These are phyloP conservation scores for Amborella trichopoda DNA, from an alignment of 164 flowering plant genomes.

Conservation along the genomic window DNA sequence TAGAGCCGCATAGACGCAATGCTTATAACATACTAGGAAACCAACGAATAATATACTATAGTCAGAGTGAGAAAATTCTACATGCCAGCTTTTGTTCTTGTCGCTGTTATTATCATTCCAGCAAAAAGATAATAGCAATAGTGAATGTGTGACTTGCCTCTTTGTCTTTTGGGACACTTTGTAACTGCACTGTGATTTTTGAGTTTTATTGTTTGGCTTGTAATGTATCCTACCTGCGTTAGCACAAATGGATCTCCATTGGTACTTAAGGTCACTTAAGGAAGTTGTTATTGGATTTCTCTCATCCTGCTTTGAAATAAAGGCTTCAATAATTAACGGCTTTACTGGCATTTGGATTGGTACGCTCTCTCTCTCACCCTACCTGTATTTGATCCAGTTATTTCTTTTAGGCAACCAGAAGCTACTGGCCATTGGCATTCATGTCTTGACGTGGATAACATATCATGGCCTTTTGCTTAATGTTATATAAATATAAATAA, in stretches of 20 bases:
- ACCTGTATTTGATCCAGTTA: not conserved
- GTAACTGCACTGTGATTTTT: not conserved
- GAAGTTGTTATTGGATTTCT: conserved; percentile 86
- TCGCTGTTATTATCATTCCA: too few relatives aligned
- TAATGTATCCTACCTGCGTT: conserved; percentile 78
- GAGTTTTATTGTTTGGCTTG: conserved; percentile 66
- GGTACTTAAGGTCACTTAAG: conserved; percentile 96
- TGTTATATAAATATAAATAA: conserved; percentile 75
- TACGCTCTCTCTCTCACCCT: conserved; percentile 17
- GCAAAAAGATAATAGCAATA: too few relatives aligned
- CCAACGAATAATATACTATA: too few relatives aligned
- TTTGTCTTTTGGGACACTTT: not conserved
- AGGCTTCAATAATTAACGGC: conserved; percentile 66
- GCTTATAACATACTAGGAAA: too few relatives aligned
- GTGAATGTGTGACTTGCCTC: not conserved
- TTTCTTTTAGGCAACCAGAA: too few relatives aligned
- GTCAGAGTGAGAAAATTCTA: too few relatives aligned
- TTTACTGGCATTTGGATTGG: conserved; percentile 97
- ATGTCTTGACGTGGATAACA: conserved; percentile 76
- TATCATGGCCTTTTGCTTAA: conserved; percentile 88
- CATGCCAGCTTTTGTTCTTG: too few relatives aligned
- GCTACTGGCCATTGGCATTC: conserved; percentile 81
- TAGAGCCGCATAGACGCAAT: too few relatives aligned
- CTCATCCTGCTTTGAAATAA: conserved; percentile 53
- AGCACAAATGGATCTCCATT: conserved; percentile 97